A percentile compares a stretch with the other conserved stretches of the same genome.
Evolutionary conservation across 2,329 filamentous ascomycete genomes (phyloP).

Genomic region (Colletotrichum sp.): DNA sequence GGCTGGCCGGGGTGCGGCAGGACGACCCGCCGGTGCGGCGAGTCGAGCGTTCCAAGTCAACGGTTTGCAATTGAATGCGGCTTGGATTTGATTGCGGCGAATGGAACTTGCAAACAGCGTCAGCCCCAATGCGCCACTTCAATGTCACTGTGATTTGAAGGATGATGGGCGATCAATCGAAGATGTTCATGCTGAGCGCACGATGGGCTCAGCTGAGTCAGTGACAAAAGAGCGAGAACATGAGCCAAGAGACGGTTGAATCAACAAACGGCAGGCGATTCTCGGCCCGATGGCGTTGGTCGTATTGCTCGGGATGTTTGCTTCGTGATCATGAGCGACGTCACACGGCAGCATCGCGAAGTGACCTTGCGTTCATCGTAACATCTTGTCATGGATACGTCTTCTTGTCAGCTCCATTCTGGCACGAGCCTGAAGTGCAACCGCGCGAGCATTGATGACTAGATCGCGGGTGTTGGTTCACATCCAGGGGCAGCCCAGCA

Average conservation of each 20-base stretch:
- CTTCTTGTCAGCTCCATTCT: background rate
- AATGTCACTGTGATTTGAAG: background rate
- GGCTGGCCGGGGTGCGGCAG: conserved; percentile 5
- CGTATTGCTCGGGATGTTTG: background rate
- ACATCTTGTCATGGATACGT: background rate
- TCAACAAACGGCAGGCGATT: background rate
- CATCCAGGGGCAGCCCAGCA: background rate
- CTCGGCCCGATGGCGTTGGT: background rate
- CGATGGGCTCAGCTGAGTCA: background rate
- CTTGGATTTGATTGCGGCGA: background rate
- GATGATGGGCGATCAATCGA: background rate
- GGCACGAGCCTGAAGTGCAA: background rate
- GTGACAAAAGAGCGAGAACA: background rate
- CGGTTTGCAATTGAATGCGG: conserved; percentile 2
- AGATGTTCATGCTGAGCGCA: background rate
- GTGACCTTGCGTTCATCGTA: background rate
- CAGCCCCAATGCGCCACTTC: background rate
- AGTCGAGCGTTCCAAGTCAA: background rate
- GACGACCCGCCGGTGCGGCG: background rate
- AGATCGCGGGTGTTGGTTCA: background rate
- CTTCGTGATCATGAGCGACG: background rate
- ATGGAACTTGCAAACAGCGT: background rate
- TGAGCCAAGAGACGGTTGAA: background rate
- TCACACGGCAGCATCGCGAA: background rate
- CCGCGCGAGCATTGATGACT: background rate